A percentile compares a stretch with the other conserved stretches of the same genome.
These are phyloP conservation scores for Vitis hybrid DNA, from an alignment of 177 flowering plant species.

Conservation along the genomic window DNA sequence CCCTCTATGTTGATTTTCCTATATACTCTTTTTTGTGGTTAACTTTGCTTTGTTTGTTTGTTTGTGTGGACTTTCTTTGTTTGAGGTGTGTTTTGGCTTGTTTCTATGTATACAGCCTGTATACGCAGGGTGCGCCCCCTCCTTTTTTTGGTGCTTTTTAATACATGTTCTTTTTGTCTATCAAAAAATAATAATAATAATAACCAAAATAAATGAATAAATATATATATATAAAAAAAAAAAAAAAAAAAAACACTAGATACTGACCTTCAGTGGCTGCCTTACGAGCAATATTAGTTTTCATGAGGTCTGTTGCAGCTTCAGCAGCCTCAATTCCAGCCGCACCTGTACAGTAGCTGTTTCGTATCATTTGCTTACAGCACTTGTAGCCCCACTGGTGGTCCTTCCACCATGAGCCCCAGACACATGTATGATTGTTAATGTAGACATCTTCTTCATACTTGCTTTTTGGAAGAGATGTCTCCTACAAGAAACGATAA, in stretches of 20 bases:
- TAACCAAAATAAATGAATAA: no score
- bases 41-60: no score
- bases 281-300: slow-evolving; percentile 81
- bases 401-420: slow-evolving; percentile 99
- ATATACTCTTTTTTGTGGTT: no score
- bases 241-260: not conserved
- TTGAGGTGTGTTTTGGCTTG: no score
- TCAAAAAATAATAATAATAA: no score
- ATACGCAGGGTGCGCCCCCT: no score
- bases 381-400: slow-evolving; percentile 96
- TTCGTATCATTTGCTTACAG: slow-evolving; percentile 69
- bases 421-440: slow-evolving; percentile 81
- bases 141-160: no score
- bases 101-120: no score
- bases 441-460: slow-evolving; percentile 84
- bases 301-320: slow-evolving; percentile 78
- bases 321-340: slow-evolving; percentile 97
- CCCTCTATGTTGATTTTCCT: no score
- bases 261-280: slow-evolving; percentile 67
- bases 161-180: no score
- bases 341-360: slow-evolving; percentile 86
- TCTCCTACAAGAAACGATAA: slow-evolving; percentile 44
- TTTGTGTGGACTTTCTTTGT: no score
- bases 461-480: slow-evolving; percentile 71
- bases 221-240: not conserved